A percentile compares a stretch with the other conserved stretches of the same genome.
phyloP scores from a whole-genome alignment of 352 stramenopile genomes.

The Globisporangium uncinulatum region DNA sequence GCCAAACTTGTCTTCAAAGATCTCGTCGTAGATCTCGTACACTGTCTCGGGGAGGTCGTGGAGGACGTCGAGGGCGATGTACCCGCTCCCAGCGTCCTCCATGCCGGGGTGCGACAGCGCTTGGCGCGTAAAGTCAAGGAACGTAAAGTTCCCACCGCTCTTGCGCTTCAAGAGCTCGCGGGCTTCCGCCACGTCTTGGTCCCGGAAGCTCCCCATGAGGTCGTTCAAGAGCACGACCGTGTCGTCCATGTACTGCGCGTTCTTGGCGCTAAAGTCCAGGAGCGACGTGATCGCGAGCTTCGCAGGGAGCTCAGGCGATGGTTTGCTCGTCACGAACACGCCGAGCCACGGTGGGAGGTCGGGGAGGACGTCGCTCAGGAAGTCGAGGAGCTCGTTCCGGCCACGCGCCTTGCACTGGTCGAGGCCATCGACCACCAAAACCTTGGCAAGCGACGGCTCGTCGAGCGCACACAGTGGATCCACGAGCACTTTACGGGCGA shows the following conservation, averaged over 20 bases:
- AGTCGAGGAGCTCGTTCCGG: conserved; percentile 65
- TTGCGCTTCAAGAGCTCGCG: conserved; percentile 56
- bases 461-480: conserved; percentile 67
- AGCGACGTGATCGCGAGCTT: conserved; percentile 62
- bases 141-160: conserved; percentile 70
- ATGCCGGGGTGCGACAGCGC: conserved; percentile 66
- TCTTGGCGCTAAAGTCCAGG: conserved; percentile 68
- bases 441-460: conserved; percentile 49
- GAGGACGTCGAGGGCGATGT: conserved; percentile 53
- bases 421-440: conserved; percentile 69
- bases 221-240: conserved; percentile 49
- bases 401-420: conserved; percentile 53
- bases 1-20: conserved; percentile 87
- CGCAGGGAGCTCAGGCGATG: conserved; percentile 46
- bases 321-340: conserved; percentile 67
- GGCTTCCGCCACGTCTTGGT: conserved; percentile 34
- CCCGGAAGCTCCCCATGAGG: conserved; percentile 42
- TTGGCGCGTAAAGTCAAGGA: conserved; percentile 76
- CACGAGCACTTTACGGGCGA: conserved; percentile 69
- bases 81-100: conserved; percentile 30
- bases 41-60: conserved; percentile 72
- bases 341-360: conserved; percentile 68
- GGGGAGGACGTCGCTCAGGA: conserved; percentile 51
- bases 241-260: conserved; percentile 53
- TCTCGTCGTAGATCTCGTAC: conserved; percentile 80